Percentiles rank a stretch among this genome's conserved stretches.
Evolutionary conservation across 148 eudicot genomes (phyloP).

Genomic region (Amaranthus hypochondriacus): DNA sequence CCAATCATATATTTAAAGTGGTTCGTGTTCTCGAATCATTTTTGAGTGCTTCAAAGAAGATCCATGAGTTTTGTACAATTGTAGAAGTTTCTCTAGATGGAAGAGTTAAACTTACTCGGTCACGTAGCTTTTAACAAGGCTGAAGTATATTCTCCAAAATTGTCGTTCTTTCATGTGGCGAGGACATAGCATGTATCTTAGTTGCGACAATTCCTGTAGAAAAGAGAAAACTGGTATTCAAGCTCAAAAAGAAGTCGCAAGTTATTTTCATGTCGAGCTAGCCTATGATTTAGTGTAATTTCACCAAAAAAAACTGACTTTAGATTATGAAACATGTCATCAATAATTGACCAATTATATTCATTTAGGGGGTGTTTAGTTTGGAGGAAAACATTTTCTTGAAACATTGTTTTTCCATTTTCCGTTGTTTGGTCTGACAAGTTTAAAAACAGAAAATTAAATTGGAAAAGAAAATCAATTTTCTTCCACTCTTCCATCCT

Average conservation of each 20-base stretch:
- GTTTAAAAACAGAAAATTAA: no score
- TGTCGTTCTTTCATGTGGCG: constrained; percentile 69
- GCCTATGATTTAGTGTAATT: neutral
- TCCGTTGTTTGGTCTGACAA: no score
- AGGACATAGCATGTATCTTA: constrained; percentile 77
- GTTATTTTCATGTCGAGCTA: neutral
- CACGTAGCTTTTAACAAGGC: constrained; percentile 57
- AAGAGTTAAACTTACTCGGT: constrained; percentile 51
- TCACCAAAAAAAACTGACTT: neutral
- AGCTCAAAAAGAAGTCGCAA: neutral
- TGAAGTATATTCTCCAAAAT: constrained; percentile 90
- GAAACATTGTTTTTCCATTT: no score
- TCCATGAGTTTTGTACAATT: neutral
- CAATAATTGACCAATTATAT: no score
- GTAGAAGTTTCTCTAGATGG: neutral
- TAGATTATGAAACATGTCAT: no score
- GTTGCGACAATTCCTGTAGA: constrained; percentile 75
- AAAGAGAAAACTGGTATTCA: neutral
- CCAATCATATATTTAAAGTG: neutral
- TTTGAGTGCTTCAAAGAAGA: neutral
- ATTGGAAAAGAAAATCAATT: no score
- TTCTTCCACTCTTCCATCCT: no score
- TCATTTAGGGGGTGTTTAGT: no score
- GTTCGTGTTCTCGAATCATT: neutral
- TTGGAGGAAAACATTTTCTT: no score